phyloP scores from a whole-genome alignment of 352 stramenopile genomes.

The Paralagenidium karlingii region DNA sequence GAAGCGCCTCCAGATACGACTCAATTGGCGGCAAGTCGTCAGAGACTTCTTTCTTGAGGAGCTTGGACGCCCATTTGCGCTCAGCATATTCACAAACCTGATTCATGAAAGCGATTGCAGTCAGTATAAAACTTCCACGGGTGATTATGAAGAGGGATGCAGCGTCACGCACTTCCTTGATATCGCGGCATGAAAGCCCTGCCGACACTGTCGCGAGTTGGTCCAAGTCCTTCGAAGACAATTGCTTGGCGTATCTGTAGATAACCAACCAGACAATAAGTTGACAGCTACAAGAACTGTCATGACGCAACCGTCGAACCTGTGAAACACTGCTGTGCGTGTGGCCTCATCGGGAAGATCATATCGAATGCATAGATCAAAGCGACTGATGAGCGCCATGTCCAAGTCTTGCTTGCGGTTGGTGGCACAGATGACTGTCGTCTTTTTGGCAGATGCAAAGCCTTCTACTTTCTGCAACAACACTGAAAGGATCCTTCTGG shows the following conservation, averaged over 20 bases:
- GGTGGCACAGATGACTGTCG: constrained; percentile 87
- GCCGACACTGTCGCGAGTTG: constrained; percentile 65
- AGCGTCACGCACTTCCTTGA: constrained; percentile 74
- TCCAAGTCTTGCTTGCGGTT: constrained; percentile 91
- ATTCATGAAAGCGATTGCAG: neutral
- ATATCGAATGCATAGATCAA: constrained; percentile 89
- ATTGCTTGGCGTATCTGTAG: constrained; percentile 81
- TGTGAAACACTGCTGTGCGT: constrained; percentile 75
- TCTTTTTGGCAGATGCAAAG: constrained; percentile 87
- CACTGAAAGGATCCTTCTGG: constrained; percentile 83
- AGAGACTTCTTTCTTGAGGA: constrained; percentile 74
- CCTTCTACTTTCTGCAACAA: constrained; percentile 88
- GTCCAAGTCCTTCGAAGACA: constrained; percentile 52
- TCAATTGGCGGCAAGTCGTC: constrained; percentile 50
- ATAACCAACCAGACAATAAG: neutral
- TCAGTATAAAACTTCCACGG: neutral
- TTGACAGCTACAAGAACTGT: neutral
- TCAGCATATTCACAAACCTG: constrained; percentile 90
- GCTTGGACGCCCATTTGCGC: constrained; percentile 84
- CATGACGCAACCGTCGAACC: constrained; percentile 21
- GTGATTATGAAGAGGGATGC: neutral
- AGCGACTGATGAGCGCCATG: constrained; percentile 85
- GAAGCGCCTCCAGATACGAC: constrained; percentile 66
- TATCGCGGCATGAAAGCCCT: constrained; percentile 88
- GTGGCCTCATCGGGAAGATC: constrained; percentile 79